Evolutionary conservation across 2,329 filamentous ascomycete genomes (phyloP).

Genomic region (Microdochium paspali): DNA sequence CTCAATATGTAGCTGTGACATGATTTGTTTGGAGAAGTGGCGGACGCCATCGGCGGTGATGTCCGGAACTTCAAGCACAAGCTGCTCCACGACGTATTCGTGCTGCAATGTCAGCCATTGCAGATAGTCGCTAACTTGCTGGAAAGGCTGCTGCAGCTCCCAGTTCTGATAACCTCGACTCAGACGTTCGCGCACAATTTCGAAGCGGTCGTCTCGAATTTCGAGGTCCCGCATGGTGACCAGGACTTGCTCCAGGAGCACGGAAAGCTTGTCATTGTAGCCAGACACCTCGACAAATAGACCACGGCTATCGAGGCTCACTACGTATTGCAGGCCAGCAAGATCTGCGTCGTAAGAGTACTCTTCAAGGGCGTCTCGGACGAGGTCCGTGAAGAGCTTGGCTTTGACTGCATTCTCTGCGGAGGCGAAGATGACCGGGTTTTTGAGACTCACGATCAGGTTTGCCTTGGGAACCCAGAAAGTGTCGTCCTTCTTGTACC

Average conservation of each 20-base stretch:
- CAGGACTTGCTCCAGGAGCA: constrained; percentile 83
- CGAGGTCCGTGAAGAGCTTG: constrained; percentile 73
- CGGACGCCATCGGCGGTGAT: constrained; percentile 68
- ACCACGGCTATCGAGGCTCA: constrained; percentile 64
- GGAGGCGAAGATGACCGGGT: constrained; percentile 68
- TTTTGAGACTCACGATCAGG: constrained; percentile 70
- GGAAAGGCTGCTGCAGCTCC: constrained; percentile 80
- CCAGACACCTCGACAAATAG: constrained; percentile 73
- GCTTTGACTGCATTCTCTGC: constrained; percentile 72
- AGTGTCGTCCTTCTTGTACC: constrained; percentile 98
- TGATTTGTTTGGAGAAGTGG: constrained; percentile 68
- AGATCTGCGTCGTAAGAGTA: constrained; percentile 96
- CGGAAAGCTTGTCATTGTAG: constrained; percentile 93
- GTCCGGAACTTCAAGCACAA: constrained; percentile 64
- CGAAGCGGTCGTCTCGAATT: constrained; percentile 78
- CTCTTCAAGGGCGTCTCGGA: constrained; percentile 80
- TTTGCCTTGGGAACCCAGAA: constrained; percentile 98
- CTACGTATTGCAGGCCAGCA: constrained; percentile 74
- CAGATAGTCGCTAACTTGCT: constrained; percentile 76
- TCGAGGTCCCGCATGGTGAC: constrained; percentile 75
- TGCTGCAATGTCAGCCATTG: constrained; percentile 71
- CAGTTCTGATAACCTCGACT: constrained; percentile 73
- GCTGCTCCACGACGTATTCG: constrained; percentile 70
- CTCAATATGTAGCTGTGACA: constrained; percentile 81
- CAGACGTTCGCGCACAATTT: constrained; percentile 81